Base-by-base conservation (phyloP, 1,139 yeast species). In the Hyphopichia buzzinii region DNA sequence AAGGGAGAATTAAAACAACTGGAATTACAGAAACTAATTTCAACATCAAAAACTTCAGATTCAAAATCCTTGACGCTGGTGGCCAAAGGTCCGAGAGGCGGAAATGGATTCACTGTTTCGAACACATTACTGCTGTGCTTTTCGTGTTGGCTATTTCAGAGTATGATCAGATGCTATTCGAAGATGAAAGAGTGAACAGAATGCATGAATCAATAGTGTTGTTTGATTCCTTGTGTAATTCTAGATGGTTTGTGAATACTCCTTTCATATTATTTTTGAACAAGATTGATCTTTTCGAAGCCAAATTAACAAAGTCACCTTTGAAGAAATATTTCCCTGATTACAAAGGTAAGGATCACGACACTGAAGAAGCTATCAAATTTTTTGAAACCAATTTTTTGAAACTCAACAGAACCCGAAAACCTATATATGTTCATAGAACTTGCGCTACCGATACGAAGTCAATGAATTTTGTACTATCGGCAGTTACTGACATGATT, bases 51-150 rank as follows among this genome's bases (percentile, higher is more conserved):
- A 68, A 82, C 8, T 72, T 78, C 38, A 80, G 73, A 42, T 81
- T 90, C 53, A 81, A 79, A 49, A 87, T 94, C 33, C 68, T 89
- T 39, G 99, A 92, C 65, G 97, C 96, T 4, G 99, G 99, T 34
- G 99, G 99, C 2, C 98, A 92, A 62, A 71, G 98, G 40, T 80
- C 90, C 29, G 98, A 92, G 61, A 75, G 98, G 39, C 81, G 83
- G 48, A 92, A 92, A 57, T 92, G 98, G 98, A 86, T 92, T 42
- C 96, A 90, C 57, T 87, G 96, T 54, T 92, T 94, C 61, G 95
- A 90, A 52, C 88, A 86, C 46, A 89, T 92, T 38, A 85, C 96
- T 0, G 88, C 95, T 2, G 83, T 94, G 1, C 61, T 92, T 26
- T 92, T 89, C 60, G 96, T 92, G n/a, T 77, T 86, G 19, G 97